Conservation (phyloP, 1,284 basidiomycete species). For the Golubevia pallescens region DNA sequence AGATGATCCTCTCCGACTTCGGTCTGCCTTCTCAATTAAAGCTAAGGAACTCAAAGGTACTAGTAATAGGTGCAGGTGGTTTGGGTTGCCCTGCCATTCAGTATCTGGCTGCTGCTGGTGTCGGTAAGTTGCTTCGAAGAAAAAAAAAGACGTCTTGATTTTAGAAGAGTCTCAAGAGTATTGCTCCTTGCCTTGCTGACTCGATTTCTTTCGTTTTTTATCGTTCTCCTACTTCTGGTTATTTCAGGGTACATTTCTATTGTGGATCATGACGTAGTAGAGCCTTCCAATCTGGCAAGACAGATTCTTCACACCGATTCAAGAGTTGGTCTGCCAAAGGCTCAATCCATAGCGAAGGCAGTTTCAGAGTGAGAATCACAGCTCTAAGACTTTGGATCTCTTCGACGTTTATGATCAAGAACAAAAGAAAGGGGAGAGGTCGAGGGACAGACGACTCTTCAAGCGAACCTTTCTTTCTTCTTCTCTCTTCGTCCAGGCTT, state of each 20-base stretch:
- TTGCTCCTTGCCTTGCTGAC: background rate
- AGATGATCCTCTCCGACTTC: slow-evolving; percentile 92
- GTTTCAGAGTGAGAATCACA: too few relatives aligned
- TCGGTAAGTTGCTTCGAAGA: slow-evolving; percentile 79
- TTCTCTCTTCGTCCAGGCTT: too few relatives aligned
- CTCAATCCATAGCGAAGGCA: slow-evolving; percentile 75
- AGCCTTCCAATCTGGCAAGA: slow-evolving; percentile 89
- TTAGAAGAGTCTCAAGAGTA: too few relatives aligned
- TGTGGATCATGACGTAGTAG: slow-evolving; percentile 88
- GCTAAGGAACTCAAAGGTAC: slow-evolving; percentile 76
- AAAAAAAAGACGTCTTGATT: too few relatives aligned
- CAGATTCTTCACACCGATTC: slow-evolving; percentile 87
- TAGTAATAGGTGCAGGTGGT: slow-evolving; percentile 92
- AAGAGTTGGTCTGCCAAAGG: slow-evolving; percentile 82
- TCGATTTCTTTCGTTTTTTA: background rate
- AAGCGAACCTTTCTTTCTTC: too few relatives aligned
- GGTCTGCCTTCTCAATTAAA: slow-evolving; percentile 80
- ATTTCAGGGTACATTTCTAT: slow-evolving; percentile 78
- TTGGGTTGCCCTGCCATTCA: slow-evolving; percentile 94
- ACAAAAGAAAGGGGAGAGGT: too few relatives aligned
- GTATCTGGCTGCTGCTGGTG: slow-evolving; percentile 87
- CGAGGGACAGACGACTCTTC: too few relatives aligned
- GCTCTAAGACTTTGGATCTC: too few relatives aligned
- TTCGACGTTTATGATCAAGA: too few relatives aligned
- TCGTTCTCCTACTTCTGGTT: background rate